A percentile compares a stretch with the other conserved stretches of the same genome.
These are phyloP conservation scores for Phytophthora idaei DNA, from an alignment of 352 stramenopile species.

Conservation along the genomic window DNA sequence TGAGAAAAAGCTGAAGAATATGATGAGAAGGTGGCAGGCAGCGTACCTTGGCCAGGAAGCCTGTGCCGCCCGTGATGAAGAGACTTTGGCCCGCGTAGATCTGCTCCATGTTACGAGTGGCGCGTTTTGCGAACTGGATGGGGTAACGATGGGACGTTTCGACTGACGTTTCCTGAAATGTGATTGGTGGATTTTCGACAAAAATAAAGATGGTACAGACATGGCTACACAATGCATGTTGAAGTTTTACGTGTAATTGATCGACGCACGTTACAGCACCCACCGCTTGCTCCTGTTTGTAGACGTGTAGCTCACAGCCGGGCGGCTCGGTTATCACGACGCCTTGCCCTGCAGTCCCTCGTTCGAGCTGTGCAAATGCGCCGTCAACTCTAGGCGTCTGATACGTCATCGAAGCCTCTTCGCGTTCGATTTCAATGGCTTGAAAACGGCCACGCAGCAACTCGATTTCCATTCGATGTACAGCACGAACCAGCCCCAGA, in stretches of 20 bases:
- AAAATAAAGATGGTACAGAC: not conserved
- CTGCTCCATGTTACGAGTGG: constrained; percentile 49
- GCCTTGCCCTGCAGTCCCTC: too few relatives aligned
- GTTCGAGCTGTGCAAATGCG: not conserved
- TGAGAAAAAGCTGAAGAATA: constrained; percentile 14
- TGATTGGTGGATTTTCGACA: constrained; percentile 2
- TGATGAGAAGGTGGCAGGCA: not conserved
- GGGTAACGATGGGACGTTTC: constrained; percentile 15
- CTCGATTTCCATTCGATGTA: constrained; percentile 8
- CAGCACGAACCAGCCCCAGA: not conserved
- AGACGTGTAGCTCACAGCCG: too few relatives aligned
- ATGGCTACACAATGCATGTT: constrained; percentile 13
- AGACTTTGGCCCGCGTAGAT: constrained; percentile 66
- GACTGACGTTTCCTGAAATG: not conserved
- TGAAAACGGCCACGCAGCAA: not conserved
- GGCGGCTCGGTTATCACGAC: too few relatives aligned
- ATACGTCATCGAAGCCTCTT: constrained; percentile 15
- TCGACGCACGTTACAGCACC: not conserved
- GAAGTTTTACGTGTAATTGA: not conserved
- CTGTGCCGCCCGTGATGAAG: constrained; percentile 87
- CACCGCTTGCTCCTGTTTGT: too few relatives aligned
- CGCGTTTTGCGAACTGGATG: constrained; percentile 19
- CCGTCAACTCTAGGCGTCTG: not conserved
- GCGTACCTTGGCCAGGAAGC: constrained; percentile 84
- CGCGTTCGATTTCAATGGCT: constrained; percentile 10